Base-by-base conservation (phyloP, 2,329 filamentous ascomycete species). In the Shiraia bambusicola region DNA sequence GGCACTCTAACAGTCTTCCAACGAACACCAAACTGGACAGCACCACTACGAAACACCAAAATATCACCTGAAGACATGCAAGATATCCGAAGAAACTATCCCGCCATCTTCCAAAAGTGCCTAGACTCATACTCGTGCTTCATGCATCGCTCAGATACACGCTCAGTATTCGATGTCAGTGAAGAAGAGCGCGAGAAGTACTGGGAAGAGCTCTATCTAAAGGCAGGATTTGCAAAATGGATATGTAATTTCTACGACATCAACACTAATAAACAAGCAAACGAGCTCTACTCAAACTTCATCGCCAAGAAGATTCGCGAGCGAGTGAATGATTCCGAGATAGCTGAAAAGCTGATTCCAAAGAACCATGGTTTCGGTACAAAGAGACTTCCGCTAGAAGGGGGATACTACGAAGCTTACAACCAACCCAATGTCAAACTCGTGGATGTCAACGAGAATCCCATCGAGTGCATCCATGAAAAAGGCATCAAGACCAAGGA, bases 331-430 rank as follows among this genome's bases (percentile, higher is more conserved):
- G 71, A 81, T 50, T 67, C 76, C 47, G 60, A 54, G 37, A 69
- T 70, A 58, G 63, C 66, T 7, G 69, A 72, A 34, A 59, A 71
- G 19, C 49, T 74, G 9, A 71, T 70, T 17, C 71, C 71, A 2
- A 58, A 66, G 31, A 59, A 69, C 47, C 62, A 72, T 42, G 58
- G 64, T 6, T 73, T 69, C 42, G 70, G 70, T 8, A 67, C 66
- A 16, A 71, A 71, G 50, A 56, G 71, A 3, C 65, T 69, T 6
- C 66, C 63, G n/a, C 56, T 74, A 2, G 71, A 73, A 45, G 65
- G 70, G 26, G 60, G 67, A 38, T 73, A 60, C 49, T 74, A 72
- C 42, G 70, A 73, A 44, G 52, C 67, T 10, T 61, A 70, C 39
- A 67, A 72, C 49, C 55, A 59, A 31, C 55, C 63, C 12, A 63